Evolutionary conservation across 2,329 filamentous ascomycete species (phyloP), one percentile per base, ranked within the genome.

Genomic region (Cercospora janseana): DNA sequence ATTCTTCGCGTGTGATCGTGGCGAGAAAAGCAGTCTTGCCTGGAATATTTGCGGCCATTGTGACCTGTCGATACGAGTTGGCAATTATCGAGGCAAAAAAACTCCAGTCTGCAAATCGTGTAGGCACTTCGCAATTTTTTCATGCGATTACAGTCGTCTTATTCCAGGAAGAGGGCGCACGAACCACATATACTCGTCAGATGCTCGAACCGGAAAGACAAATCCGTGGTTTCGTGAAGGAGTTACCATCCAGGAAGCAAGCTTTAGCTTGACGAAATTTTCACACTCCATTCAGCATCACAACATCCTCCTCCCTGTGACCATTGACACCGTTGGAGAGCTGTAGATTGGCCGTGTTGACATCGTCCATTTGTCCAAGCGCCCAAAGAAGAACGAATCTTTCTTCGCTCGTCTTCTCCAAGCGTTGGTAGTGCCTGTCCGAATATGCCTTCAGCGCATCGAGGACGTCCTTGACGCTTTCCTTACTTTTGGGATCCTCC

Each of bases 301-400:
- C 21, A 13, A 56, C 55, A 46, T 60, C 55, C 16, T 58, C 57
- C 28, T 49, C 46, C 1, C 5, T 10, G 37, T 51, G 40, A 6
- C 56, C 51, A 48, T 58, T 58, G 13, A 44, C 23, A 6, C 52
- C 52, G 26, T 57, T 54, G 20, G 43, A 52, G 9, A 55, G 18
- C 21, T 35, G 29, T 24, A 29, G 15, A 15, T 45, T 43, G 13
- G 46, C 58, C 42, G 47, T 54, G 38, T 61, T 60, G 3, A 85
- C 77, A 67, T 78, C 86, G 65, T 95, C 90, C 91, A 97, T 97
- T 73, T 95, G 88, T 63, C 85, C 80, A 56, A 97, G 75, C 56
- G 92, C 94, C 78, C 94, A 97, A 70, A 95, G 89, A 31, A 97
- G 81, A 63, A 98, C 72, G 71, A 91, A 97, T 66, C 91, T 95